These are phyloP conservation scores for Mallotus japonicus DNA, from an alignment of 441 rosid species.

Conservation along the genomic window DNA sequence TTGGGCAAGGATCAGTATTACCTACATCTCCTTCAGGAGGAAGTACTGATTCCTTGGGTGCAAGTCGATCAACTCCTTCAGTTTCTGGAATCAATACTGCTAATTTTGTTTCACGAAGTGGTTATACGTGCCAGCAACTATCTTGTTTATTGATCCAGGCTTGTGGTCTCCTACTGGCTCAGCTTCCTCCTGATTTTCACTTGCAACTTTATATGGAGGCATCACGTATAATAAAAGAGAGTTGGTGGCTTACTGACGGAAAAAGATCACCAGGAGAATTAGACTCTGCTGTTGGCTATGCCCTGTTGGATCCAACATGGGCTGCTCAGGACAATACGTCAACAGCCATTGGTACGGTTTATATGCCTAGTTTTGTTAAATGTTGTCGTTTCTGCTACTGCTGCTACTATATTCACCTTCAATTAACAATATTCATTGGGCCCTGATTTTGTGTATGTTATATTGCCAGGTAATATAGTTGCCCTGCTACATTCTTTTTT, in stretches of 20 bases:
- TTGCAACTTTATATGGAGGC: constrained; percentile 80
- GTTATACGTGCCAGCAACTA: constrained; percentile 92
- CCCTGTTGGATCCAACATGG: constrained; percentile 96
- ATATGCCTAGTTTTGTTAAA: not conserved
- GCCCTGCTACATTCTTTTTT: constrained; percentile 95
- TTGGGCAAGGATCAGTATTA: constrained; percentile 64
- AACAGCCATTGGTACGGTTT: constrained; percentile 77
- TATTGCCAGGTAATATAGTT: constrained; percentile 70
- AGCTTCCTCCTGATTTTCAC: constrained; percentile 89
- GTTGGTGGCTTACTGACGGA: constrained; percentile 94
- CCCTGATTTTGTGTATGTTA: not conserved
- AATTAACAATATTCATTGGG: not conserved
- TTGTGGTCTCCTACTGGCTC: constrained; percentile 92
- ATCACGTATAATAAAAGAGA: constrained; percentile 71
- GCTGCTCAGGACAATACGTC: constrained; percentile 99
- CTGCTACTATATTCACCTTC: not conserved
- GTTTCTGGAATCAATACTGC: constrained; percentile 78
- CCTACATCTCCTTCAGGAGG: constrained; percentile 98
- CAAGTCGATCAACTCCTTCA: constrained; percentile 74
- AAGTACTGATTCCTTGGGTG: constrained; percentile 89
- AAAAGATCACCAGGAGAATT: constrained; percentile 74
- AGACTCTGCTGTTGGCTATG: constrained; percentile 90
- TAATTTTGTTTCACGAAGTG: constrained; percentile 88
- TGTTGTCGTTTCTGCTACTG: not conserved
- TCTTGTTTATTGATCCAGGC: constrained; percentile 96